A percentile compares a stretch with the other conserved stretches of the same genome.
Evolutionary conservation across 768 basidiomycete genomes (phyloP).

Genomic region (Panellus pusillus): DNA sequence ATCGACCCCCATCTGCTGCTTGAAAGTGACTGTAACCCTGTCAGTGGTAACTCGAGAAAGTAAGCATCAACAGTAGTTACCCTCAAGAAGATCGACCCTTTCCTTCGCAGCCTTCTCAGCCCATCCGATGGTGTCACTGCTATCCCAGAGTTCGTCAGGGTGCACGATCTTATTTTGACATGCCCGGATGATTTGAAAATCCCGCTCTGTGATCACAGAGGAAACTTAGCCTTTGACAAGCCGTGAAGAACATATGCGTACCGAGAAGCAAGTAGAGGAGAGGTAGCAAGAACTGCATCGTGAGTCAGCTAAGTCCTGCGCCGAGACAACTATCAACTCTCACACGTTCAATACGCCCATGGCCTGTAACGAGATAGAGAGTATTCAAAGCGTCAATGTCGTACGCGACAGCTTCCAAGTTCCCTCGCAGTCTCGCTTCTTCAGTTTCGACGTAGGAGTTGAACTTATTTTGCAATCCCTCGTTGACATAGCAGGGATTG

Average conservation of each 20-base stretch:
- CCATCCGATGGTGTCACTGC: conserved; percentile 21
- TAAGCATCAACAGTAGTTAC: conserved; percentile 10
- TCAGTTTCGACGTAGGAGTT: conserved; percentile 24
- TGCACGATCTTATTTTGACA: conserved; percentile 27
- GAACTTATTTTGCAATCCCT: conserved; percentile 26
- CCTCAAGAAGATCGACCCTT: conserved; percentile 25
- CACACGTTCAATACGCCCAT: conserved; percentile 36
- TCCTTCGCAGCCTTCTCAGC: conserved; percentile 22
- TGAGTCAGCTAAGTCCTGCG: not conserved
- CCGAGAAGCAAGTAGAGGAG: conserved; percentile 34
- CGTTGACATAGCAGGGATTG: conserved; percentile 25
- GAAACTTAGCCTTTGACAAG: no score
- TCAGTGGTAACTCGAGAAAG: not conserved
- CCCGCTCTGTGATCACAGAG: conserved; percentile 6
- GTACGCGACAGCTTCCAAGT: conserved; percentile 29
- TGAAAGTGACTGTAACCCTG: conserved; percentile 21
- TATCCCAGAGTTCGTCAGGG: conserved; percentile 29
- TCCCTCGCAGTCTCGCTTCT: conserved; percentile 27
- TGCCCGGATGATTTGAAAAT: conserved; percentile 33
- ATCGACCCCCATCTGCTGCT: conserved; percentile 25
- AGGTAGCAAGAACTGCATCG: conserved; percentile 32
- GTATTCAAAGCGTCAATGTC: conserved; percentile 34
- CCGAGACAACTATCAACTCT: conserved; percentile 5
- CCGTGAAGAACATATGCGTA: no score
- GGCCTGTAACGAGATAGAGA: conserved; percentile 28